Base-by-base conservation (phyloP, 257 asterid genomes). In the Capsicum baccatum region DNA sequence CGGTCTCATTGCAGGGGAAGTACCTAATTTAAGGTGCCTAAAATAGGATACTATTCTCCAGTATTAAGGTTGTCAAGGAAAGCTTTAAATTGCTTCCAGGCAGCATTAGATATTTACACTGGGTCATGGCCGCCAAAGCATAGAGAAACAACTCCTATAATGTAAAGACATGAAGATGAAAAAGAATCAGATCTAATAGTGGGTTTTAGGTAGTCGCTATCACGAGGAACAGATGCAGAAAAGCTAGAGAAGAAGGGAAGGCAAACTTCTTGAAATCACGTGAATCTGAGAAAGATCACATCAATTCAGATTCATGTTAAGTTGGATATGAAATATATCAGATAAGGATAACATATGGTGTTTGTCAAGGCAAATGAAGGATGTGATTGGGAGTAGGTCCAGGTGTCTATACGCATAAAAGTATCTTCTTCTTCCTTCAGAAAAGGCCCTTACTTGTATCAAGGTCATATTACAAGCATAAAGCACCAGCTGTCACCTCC, bases 401-500 rank as follows among this genome's bases (percentile, higher is more conserved):
- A 74, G 62, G 47, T 50, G 21, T 74, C 81, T 74, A 50, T 74
- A 12, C 50, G 62, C 81, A 50, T 74, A 50, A 4, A 50, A 12
- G 12, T 50, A 21, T 74, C 80, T 50, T 74, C 60, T 6, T 21
- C 81, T 74, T 74, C 44, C 58, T 71, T 6, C 9, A 1, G 58
- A 71, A 21, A 74, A 12, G 44, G 21, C 21, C 19, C 12, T 74
- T 26, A 26, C 26, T 26, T 74, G 80, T 6, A 73, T 73, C n/a
- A 0, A n/a, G 59, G 59, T 73, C 80, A 73, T 73, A 11, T 15
- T 39, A 10, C 59, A 73, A 73, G 59, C 59, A 73, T 47, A 71
- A 71, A 47, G n/a, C 42, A 73, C 11, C 80, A 73, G 59, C 42
- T 73, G 39, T 73, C 59, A 73, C 42, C 80, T 19, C 80, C 80